These are phyloP conservation scores for Rhododendron ferrugineum DNA, from an alignment of 148 eudicot species.

Conservation along the genomic window DNA sequence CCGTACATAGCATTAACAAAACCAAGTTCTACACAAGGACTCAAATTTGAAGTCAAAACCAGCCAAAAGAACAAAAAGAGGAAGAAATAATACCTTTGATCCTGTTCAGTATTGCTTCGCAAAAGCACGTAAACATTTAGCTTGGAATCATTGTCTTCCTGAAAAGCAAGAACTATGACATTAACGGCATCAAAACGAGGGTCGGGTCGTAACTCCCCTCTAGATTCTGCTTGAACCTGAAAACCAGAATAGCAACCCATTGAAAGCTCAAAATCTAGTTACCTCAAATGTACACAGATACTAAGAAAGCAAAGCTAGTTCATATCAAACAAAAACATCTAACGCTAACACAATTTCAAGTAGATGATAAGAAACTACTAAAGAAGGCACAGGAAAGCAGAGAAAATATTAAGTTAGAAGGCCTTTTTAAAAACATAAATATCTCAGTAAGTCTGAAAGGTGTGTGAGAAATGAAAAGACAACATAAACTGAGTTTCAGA, in stretches of 20 bases:
- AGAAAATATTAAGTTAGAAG: background rate
- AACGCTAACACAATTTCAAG: background rate
- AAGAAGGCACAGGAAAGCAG: background rate
- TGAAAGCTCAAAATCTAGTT: background rate
- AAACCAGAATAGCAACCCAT: constrained; percentile 19
- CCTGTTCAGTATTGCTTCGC: constrained; percentile 29
- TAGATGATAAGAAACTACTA: background rate
- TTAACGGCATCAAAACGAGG: constrained; percentile 84
- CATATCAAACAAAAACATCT: background rate
- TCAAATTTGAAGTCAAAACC: background rate
- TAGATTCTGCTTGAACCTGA: constrained; percentile 79
- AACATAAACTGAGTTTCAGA: background rate
- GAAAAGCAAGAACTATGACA: constrained; percentile 54
- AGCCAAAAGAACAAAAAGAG: background rate
- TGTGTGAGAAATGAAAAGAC: background rate
- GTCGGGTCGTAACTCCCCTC: constrained; percentile 85
- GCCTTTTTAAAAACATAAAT: background rate
- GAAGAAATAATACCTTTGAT: constrained; percentile 35
- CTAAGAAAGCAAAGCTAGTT: background rate
- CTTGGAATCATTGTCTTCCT: constrained; percentile 52
- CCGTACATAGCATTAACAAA: background rate
- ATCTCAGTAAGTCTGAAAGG: background rate
- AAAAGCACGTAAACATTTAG: constrained; percentile 53
- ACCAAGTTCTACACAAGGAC: background rate
- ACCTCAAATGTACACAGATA: background rate